phyloP scores from a whole-genome alignment of 441 rosid species.

The Pelargonium citronellum region DNA sequence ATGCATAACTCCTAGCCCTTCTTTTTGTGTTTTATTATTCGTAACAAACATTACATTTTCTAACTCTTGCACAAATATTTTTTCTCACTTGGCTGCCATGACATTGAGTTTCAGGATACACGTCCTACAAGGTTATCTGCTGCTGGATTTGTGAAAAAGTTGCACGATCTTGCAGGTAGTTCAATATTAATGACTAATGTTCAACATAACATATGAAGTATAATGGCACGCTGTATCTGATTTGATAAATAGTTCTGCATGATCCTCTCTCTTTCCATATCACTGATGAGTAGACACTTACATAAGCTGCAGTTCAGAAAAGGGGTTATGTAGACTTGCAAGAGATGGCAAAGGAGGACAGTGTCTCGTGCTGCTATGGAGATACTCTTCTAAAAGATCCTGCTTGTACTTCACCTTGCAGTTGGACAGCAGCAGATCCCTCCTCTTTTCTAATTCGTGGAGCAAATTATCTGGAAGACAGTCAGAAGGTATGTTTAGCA shows the following conservation, averaged over 20 bases:
- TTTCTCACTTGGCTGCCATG: constrained; percentile 23
- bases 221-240: constrained; percentile 11
- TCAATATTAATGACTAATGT: constrained; percentile 21
- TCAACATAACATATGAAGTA: constrained; percentile 15
- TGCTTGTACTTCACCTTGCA: constrained; percentile 53
- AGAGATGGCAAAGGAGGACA: constrained; percentile 60
- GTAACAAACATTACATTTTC: neutral
- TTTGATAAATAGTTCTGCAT: constrained; percentile 16
- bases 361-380: constrained; percentile 59
- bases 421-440: constrained; percentile 80
- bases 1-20: too few relatives aligned
- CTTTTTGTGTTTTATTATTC: neutral
- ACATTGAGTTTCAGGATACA: constrained; percentile 47
- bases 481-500: constrained; percentile 51
- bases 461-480: constrained; percentile 69
- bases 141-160: constrained; percentile 70
- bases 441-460: constrained; percentile 84
- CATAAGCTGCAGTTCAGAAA: constrained; percentile 62
- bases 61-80: constrained; percentile 8
- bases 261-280: constrained; percentile 8
- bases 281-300: constrained; percentile 18
- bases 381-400: constrained; percentile 76
- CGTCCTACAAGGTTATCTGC: constrained; percentile 71
- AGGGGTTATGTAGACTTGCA: constrained; percentile 88
- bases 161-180: constrained; percentile 90